Base-by-base conservation (phyloP, 495 filamentous ascomycete genomes). In the Penicillium desertorum region DNA sequence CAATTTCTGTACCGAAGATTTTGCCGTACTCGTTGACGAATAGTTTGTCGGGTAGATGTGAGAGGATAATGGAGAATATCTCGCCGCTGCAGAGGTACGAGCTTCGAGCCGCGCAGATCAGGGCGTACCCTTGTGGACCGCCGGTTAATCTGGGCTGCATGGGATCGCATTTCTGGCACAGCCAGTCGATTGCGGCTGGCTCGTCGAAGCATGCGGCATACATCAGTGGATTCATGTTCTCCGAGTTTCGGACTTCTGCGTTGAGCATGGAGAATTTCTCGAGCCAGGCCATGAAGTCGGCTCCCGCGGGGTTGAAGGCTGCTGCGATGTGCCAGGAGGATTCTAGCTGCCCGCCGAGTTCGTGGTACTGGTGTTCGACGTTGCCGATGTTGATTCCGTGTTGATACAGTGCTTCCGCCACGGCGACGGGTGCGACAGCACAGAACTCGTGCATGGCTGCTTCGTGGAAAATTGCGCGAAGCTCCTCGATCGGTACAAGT, bases 301-400 rank as follows among this genome's bases (percentile, higher is more conserved):
- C 20, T 9, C 32, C 49, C 14, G 22, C 23, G 6, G 49, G 49
- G 23, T 52, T 52, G 49, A 52, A 52, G 14, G 49, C 49, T 42
- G 49, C 49, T 4, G 49, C 49, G 20, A 52, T 52, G 16, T 52
- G 49, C 49, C 49, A 52, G 34, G 49, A 52, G 3, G 32, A 23
- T 37, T 52, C 49, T 17, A 52, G 36, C 22, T 42, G 49, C n/a
- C 49, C 49, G 23, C 49, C 49, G 4, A 42, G 36, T 6, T 37
- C 32, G n/a, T 52, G 49, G 23, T 42, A 22, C 14, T 52, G 49
- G 16, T 42, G 34, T 10, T 52, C 36, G 12, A 52, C 34, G 3
- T 52, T 52, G 9, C 36, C 49, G n/a, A 52, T 52, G 9, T 52
- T 52, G 23, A 52, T 42, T 12, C 49, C 49, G 22, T 42, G 20